Percentiles rank a stretch among this genome's conserved stretches.
Conservation (phyloP, 116 monocot genomes). For the Thalassia testudinum region DNA sequence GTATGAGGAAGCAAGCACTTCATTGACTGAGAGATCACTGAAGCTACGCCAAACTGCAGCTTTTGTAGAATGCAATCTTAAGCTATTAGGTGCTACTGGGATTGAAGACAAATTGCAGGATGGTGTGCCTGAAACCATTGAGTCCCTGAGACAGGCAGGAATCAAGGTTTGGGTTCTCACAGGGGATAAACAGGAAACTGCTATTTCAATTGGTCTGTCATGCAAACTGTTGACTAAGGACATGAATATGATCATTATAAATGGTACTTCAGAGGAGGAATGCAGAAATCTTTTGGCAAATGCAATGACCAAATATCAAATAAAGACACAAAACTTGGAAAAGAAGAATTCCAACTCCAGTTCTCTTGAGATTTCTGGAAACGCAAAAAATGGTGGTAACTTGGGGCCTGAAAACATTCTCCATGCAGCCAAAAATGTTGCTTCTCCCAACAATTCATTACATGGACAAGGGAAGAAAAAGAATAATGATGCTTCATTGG, state of each 20-base stretch:
- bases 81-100: constrained; percentile 84
- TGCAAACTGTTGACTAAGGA: constrained; percentile 54
- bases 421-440: constrained; percentile 5
- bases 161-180: constrained; percentile 98
- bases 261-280: constrained; percentile 78
- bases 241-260: constrained; percentile 76
- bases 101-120: constrained; percentile 99
- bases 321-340: constrained; percentile 12
- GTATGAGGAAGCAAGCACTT: constrained; percentile 86
- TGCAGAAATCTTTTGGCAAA: constrained; percentile 64
- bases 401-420: constrained; percentile 3
- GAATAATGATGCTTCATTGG: constrained; percentile 21
- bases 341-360: constrained; percentile 9
- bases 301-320: constrained; percentile 59
- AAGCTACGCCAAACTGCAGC: constrained; percentile 78
- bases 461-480: not conserved
- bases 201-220: constrained; percentile 88
- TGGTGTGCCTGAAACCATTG: constrained; percentile 94
- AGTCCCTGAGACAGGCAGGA: constrained; percentile 85
- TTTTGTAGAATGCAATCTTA: constrained; percentile 65
- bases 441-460: constrained; percentile 1
- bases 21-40: constrained; percentile 49
- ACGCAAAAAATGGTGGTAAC: not conserved
- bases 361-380: constrained; percentile 8
- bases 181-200: constrained; percentile 98